Percentiles rank a stretch among this genome's conserved stretches.
These are phyloP conservation scores for Filosporella fistucella DNA, from an alignment of 495 filamentous ascomycete genomes.

Conservation along the genomic window DNA sequence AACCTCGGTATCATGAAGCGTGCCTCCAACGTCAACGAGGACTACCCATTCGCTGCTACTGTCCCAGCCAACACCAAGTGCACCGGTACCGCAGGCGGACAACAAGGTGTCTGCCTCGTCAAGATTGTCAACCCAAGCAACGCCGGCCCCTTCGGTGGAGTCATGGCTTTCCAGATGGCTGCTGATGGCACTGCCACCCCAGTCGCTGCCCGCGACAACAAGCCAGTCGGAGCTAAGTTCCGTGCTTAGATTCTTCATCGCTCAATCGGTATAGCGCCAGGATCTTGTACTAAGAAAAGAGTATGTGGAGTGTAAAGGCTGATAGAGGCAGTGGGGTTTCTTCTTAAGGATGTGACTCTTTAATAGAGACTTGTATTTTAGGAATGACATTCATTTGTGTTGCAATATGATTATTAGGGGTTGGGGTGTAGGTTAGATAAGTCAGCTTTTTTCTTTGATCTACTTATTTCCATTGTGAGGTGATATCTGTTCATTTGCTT, in stretches of 20 bases:
- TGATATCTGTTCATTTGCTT: too few species aligned
- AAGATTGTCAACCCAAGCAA: constrained; percentile 33
- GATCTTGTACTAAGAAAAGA: too few species aligned
- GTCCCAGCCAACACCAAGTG: constrained; percentile 31
- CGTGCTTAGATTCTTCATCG: constrained; percentile 10
- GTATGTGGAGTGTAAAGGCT: too few species aligned
- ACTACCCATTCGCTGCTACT: constrained; percentile 26
- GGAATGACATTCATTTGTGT: too few species aligned
- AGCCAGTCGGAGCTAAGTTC: constrained; percentile 21
- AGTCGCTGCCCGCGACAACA: background rate
- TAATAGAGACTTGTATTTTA: too few species aligned
- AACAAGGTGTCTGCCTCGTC: constrained; percentile 30
- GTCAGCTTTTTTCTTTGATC: too few species aligned
- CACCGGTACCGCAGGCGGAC: constrained; percentile 28
- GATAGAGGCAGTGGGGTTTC: too few species aligned
- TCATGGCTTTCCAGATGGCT: constrained; percentile 33
- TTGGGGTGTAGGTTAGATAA: too few species aligned
- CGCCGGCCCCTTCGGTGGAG: constrained; percentile 35
- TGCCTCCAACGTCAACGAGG: constrained; percentile 31
- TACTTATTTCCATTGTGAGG: too few species aligned
- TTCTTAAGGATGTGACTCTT: too few species aligned
- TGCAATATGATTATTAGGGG: too few species aligned
- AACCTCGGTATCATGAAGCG: constrained; percentile 25
- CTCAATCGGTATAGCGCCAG: too few species aligned
- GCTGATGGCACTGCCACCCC: constrained; percentile 3